These are phyloP conservation scores for Alternaria viburni DNA, from an alignment of 2,329 filamentous ascomycete species.

Conservation along the genomic window DNA sequence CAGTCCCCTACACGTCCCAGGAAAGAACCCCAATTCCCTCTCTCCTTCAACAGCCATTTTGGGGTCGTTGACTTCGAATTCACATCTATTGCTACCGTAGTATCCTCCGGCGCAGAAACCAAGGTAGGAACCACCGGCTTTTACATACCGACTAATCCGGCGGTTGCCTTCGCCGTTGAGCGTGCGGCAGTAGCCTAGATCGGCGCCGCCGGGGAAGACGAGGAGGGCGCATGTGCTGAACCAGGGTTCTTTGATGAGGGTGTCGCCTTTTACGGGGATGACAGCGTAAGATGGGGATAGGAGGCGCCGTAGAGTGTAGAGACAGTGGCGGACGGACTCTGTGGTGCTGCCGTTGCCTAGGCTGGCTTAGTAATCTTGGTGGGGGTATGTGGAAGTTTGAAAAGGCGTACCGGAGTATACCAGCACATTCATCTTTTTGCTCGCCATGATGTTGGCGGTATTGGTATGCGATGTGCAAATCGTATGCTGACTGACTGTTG, in stretches of 20 bases:
- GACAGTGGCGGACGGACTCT: conserved; percentile 87
- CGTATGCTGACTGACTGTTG: not conserved
- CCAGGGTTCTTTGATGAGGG: conserved; percentile 92
- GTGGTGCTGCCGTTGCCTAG: conserved; percentile 82
- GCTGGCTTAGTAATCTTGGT: not conserved
- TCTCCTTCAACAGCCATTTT: conserved; percentile 84
- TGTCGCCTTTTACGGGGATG: conserved; percentile 78
- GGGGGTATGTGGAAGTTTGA: not conserved
- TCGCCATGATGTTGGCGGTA: conserved; percentile 59
- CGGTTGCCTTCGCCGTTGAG: conserved; percentile 89
- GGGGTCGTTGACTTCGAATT: conserved; percentile 88
- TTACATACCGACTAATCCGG: conserved; percentile 83
- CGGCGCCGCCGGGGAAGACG: conserved; percentile 92
- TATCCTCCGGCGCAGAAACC: conserved; percentile 96
- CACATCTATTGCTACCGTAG: conserved; percentile 80
- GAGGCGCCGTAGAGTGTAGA: conserved; percentile 83
- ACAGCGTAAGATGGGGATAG: conserved; percentile 93
- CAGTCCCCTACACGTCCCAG: conserved; percentile 81
- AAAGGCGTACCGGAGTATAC: conserved; percentile 78
- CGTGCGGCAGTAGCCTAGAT: conserved; percentile 85
- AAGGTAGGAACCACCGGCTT: conserved; percentile 82
- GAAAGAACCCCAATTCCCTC: conserved; percentile 87
- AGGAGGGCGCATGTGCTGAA: conserved; percentile 82
- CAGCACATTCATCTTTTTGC: conserved; percentile 82
- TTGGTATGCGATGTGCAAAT: not conserved